A percentile compares a stretch with the other conserved stretches of the same genome.
phyloP scores from a whole-genome alignment of 2,329 filamentous ascomycete genomes.

The Fusarium compactum region DNA sequence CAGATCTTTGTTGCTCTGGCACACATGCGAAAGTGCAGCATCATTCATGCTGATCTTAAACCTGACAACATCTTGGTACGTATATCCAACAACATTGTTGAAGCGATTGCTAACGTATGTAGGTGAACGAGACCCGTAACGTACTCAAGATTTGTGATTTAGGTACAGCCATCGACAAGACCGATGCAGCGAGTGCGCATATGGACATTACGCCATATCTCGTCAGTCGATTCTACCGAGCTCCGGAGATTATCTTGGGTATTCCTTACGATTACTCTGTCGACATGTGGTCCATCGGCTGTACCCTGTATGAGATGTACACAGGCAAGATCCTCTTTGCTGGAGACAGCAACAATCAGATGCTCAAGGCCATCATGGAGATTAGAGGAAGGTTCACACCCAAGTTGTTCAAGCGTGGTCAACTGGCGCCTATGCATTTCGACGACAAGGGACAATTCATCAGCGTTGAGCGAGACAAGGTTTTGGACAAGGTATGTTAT shows the following conservation, averaged over 20 bases:
- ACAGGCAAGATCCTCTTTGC: conserved; percentile 98
- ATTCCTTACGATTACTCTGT: conserved; percentile 94
- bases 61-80: conserved; percentile 93
- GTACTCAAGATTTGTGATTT: conserved; percentile 95
- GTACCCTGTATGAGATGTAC: conserved; percentile 96
- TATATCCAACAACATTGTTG: neutral
- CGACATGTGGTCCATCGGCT: conserved; percentile 98
- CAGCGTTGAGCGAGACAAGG: conserved; percentile 86
- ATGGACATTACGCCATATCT: conserved; percentile 95
- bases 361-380: conserved; percentile 97
- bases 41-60: conserved; percentile 96
- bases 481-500: conserved; percentile 79
- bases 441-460: conserved; percentile 86
- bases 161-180: conserved; percentile 92
- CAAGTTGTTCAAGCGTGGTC: conserved; percentile 87
- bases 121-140: conserved; percentile 84
- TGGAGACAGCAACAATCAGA: conserved; percentile 96
- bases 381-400: conserved; percentile 91
- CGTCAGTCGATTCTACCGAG: conserved; percentile 96
- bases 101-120: conserved; percentile 23
- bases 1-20: conserved; percentile 93
- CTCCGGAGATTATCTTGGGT: conserved; percentile 96
- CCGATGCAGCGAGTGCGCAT: conserved; percentile 76
- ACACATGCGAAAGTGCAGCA: conserved; percentile 90
- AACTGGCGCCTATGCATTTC: conserved; percentile 82